Conservation (phyloP, 225 moss, liverwort and hornwort species). For the Marchantia paleacea region DNA sequence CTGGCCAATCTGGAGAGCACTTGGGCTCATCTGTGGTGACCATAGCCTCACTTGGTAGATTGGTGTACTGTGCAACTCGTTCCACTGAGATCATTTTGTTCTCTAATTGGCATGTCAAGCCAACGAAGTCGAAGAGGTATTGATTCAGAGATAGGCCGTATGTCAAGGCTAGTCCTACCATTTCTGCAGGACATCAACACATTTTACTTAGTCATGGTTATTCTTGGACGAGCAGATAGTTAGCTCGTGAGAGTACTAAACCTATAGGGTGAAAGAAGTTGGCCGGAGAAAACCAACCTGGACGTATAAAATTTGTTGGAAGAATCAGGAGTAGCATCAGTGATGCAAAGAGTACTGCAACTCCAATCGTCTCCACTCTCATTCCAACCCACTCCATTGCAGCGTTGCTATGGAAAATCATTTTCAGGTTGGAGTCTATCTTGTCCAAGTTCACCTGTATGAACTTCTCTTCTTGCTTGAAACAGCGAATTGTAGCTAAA, state of each 20-base stretch:
- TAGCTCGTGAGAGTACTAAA: neutral
- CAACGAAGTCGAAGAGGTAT: neutral
- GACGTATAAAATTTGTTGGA: neutral
- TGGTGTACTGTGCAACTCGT: constrained; percentile 37
- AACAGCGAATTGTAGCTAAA: constrained; percentile 72
- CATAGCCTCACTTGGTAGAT: constrained; percentile 32
- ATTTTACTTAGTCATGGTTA: neutral
- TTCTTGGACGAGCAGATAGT: neutral
- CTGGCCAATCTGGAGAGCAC: constrained; percentile 33
- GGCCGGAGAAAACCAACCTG: neutral
- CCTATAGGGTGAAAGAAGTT: neutral
- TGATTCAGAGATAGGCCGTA: constrained; percentile 23
- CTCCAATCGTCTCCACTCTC: constrained; percentile 51
- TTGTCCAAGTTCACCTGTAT: constrained; percentile 51
- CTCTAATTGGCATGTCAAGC: constrained; percentile 26
- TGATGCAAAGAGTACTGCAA: neutral
- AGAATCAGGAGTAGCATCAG: neutral
- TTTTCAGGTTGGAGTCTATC: constrained; percentile 56
- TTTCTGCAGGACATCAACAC: neutral
- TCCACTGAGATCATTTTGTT: constrained; percentile 43
- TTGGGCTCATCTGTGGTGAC: constrained; percentile 8
- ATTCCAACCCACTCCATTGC: constrained; percentile 81
- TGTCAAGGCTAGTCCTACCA: constrained; percentile 7
- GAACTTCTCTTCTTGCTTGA: constrained; percentile 54
- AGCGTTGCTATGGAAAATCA: constrained; percentile 70